These are phyloP conservation scores for Hypholoma sublateritium DNA, from an alignment of 768 basidiomycete genomes.

Conservation along the genomic window DNA sequence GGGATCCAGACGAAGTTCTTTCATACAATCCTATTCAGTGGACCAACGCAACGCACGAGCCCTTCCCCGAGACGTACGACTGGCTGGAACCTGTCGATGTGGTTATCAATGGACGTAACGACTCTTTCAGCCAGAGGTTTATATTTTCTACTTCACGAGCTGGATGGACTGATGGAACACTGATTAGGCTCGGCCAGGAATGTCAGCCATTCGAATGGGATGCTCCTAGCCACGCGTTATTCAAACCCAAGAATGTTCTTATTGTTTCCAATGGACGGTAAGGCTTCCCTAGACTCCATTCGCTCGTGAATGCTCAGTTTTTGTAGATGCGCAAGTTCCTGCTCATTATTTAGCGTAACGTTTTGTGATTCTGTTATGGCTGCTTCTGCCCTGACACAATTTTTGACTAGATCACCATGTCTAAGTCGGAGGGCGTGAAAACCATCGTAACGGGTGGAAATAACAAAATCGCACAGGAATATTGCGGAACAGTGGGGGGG, in stretches of 20 bases:
- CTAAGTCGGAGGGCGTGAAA: slow-evolving; percentile 54
- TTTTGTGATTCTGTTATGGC: not conserved
- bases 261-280: slow-evolving; percentile 60
- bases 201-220: slow-evolving; percentile 38
- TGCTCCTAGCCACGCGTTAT: slow-evolving; percentile 45
- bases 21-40: slow-evolving; percentile 52
- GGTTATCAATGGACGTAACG: slow-evolving; percentile 46
- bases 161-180: not conserved
- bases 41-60: slow-evolving; percentile 44
- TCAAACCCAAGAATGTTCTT: slow-evolving; percentile 46
- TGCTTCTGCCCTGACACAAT: too few species aligned
- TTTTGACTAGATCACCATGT: slow-evolving; percentile 50
- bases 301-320: not conserved
- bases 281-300: not conserved
- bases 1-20: slow-evolving; percentile 43
- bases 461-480: slow-evolving; percentile 46
- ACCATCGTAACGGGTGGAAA: slow-evolving; percentile 61
- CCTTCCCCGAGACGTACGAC: slow-evolving; percentile 38
- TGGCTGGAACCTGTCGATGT: slow-evolving; percentile 47
- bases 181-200: slow-evolving; percentile 42
- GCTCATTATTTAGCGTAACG: slow-evolving; percentile 45
- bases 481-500: slow-evolving; percentile 64
- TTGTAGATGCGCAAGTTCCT: slow-evolving; percentile 46
- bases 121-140: slow-evolving; percentile 52
- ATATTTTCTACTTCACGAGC: not conserved